Base-by-base conservation (phyloP, 192 early-diverging fungal species). In the Coemansia sp. region DNA sequence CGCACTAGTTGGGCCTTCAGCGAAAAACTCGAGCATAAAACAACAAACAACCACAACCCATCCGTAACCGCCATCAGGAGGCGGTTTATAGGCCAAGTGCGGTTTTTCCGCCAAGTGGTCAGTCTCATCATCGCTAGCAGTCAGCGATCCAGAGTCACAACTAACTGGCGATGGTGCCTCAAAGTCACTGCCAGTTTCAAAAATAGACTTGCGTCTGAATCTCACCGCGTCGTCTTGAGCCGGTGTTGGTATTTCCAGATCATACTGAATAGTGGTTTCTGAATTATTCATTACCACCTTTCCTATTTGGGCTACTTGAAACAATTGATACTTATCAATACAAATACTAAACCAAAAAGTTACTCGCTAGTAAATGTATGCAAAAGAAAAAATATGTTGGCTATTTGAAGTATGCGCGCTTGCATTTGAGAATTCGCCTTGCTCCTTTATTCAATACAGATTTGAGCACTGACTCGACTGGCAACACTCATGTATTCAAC, bases 11-110 rank as follows among this genome's bases (percentile, higher is more conserved):
- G 75, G 80, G 1, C 80, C 80, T 23, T 82, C 74, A 3, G 80
- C 71, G 71, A 77, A 77, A 35, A 77, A 77, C 55, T 77, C 75
- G 11, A 77, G 61, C 23, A 82, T 25, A 55, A 82, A 82, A 45
- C 75, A 71, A 47, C 80, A 82, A 4, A 66, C 75, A 48, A 77
- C 75, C 23, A 82, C 67, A 4, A 82, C 68, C 80, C 80, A 82
- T 1, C 80, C 80, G 47, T 82, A 82, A 0, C 80, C 80, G 10
- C 80, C 80, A 31, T 82, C 71, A 7, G 80, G 75, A 4, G 74
- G 72, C 39, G 69, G 58, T 19, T 25, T 57, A 22, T 68, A 75
- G 8, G 9, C 31, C 11, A 59, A 9, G 4, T 37, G 25, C 14
- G 62, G 62, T 43, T 80, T 80, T 26, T 64, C 58, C 11, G 35